A percentile compares a stretch with the other conserved stretches of the same genome.
Evolutionary conservation across 371 early-diverging fungal genomes (phyloP).

Genomic region (Coemansia sp.): DNA sequence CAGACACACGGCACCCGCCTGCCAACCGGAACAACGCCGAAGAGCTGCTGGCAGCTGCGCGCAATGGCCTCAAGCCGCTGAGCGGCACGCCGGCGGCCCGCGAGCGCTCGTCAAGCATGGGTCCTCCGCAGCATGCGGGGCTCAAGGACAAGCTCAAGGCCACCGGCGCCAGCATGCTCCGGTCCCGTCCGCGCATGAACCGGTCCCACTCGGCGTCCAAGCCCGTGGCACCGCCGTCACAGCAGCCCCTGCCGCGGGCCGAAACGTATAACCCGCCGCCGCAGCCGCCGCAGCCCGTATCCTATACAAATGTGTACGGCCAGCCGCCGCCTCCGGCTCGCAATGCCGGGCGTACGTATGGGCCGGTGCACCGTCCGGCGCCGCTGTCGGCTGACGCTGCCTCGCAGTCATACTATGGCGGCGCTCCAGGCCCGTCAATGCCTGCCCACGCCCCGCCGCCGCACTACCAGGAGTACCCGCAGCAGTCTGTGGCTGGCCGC

Average conservation of each 20-base stretch:
- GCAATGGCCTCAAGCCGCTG: constrained; percentile 31
- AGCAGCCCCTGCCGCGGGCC: constrained; percentile 8
- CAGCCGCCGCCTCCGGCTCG: constrained; percentile 4
- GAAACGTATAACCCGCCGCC: neutral
- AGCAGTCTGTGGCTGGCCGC: constrained; percentile 16
- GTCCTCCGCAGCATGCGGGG: constrained; percentile 14
- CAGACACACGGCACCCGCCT: neutral
- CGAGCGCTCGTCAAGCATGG: constrained; percentile 2
- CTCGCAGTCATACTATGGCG: neutral
- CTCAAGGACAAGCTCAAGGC: constrained; percentile 44
- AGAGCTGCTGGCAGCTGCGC: constrained; percentile 28
- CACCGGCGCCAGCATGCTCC: constrained; percentile 39
- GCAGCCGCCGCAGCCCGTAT: neutral
- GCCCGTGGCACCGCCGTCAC: neutral
- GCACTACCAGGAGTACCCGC: constrained; percentile 10
- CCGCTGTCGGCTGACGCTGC: constrained; percentile 18
- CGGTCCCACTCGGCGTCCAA: constrained; percentile 37
- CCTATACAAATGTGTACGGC: neutral
- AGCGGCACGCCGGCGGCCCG: constrained; percentile 6
- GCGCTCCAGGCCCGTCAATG: neutral
- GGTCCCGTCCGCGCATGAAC: constrained; percentile 35
- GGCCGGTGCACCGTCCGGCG: constrained; percentile 32
- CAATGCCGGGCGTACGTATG: constrained; percentile 6
- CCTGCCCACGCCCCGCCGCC: constrained; percentile 5
- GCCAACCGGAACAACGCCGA: constrained; percentile 19